Evolutionary conservation across 73 alveolate species (phyloP), one percentile per base, ranked within the genome.

Genomic region (Urostyla sp.): DNA sequence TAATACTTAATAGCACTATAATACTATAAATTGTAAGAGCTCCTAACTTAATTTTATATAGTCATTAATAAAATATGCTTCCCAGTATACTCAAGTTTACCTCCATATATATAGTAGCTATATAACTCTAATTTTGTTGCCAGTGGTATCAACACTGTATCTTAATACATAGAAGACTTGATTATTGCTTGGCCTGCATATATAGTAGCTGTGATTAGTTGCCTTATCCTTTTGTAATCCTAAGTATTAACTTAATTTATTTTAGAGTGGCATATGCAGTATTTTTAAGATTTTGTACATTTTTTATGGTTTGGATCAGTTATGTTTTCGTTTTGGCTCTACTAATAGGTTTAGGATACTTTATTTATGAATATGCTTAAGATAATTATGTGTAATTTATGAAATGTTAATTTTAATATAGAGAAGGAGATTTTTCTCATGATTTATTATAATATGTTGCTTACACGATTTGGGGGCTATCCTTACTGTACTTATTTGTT

Each of bases 231-330:
- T 7, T 26, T 69, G 83, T 69, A 69, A 69, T 8, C 28, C 10
- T 18, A 51, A 51, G 34, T 59, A 21, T 66, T 8, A 38, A 3
- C 18, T 20, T 16, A 31, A 31, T 2, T 20, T 31, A 8, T 37
- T 66, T 11, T 69, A 69, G 83, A 26, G 32, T 87, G 30, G 40
- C 84, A 66, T 89, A 84, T 51, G 36, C 81, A 43, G 61, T 63
- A 37, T 52, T 89, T 28, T 56, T 89, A 8, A 67, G 81, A 61
- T 60, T 30, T 28, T 89, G 75, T 44, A 88, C 91, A n/a, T 85
- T 76, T 15, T 10, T 75, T 32, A 40, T 89, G 34, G 75, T 84
- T 13, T 89, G 95, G 95, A 38, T 89, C 37, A 56, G 87, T 13
- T 63, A 84, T 0, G 0, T 89, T n/a, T 72, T 59, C 0, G 73